phyloP scores from a whole-genome alignment of 805 yeast species.

The Tetrapisispora fleetii region DNA sequence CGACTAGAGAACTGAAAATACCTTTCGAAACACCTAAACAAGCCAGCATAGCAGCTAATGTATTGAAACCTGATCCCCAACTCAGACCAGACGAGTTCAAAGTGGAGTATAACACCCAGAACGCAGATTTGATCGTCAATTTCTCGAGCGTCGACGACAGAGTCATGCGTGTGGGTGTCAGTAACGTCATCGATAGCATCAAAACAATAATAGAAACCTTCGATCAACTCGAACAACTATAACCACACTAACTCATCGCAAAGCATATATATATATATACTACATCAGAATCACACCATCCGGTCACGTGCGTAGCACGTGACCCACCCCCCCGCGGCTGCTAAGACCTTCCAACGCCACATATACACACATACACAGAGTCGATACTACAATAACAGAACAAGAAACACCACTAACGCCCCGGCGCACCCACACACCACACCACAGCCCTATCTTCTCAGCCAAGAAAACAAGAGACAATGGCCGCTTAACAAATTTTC shows the following conservation, averaged over 20 bases:
- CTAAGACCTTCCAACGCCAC: too few relatives aligned
- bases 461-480: too few relatives aligned
- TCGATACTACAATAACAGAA: too few relatives aligned
- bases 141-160: conserved; percentile 63
- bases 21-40: conserved; percentile 56
- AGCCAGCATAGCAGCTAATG: conserved; percentile 51
- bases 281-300: too few relatives aligned
- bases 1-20: conserved; percentile 36
- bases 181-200: conserved; percentile 66
- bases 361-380: too few relatives aligned
- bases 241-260: neutral
- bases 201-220: conserved; percentile 72
- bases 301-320: too few relatives aligned
- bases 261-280: too few relatives aligned
- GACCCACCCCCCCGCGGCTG: too few relatives aligned
- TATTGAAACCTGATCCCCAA: conserved; percentile 73
- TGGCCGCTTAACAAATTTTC: too few relatives aligned
- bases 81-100: conserved; percentile 56
- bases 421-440: too few relatives aligned
- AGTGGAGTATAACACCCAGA: conserved; percentile 35
- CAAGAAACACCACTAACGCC: too few relatives aligned
- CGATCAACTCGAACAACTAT: conserved; percentile 37
- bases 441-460: too few relatives aligned
- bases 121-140: conserved; percentile 32
- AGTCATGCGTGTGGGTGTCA: conserved; percentile 73